Percentiles rank a stretch among this genome's conserved stretches.
phyloP scores from a whole-genome alignment of 1,284 basidiomycete species.

The Termitomyces sp. region DNA sequence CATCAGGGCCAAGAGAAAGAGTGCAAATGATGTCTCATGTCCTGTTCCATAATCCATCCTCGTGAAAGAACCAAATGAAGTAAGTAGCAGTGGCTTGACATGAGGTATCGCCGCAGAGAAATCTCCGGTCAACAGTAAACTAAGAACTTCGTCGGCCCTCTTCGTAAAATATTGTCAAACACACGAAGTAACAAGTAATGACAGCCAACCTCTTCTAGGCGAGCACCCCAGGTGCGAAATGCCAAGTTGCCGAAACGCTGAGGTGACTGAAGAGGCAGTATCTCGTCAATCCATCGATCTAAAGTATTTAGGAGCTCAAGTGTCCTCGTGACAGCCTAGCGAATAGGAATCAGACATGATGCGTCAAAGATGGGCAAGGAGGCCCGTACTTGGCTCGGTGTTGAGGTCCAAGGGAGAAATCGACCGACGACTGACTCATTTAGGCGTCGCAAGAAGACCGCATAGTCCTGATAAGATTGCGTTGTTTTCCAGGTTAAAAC shows the following conservation, averaged over 20 bases:
- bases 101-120: constrained; percentile 44
- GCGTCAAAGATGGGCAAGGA: constrained; percentile 9
- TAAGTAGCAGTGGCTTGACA: constrained; percentile 72
- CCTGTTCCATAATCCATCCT: constrained; percentile 97
- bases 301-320: constrained; percentile 66
- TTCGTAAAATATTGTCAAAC: constrained; percentile 27
- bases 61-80: constrained; percentile 86
- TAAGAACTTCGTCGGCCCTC: constrained; percentile 59
- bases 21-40: constrained; percentile 85
- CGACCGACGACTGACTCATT: constrained; percentile 71
- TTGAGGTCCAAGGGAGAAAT: constrained; percentile 35
- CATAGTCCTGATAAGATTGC: constrained; percentile 67
- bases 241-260: constrained; percentile 95
- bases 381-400: constrained; percentile 34
- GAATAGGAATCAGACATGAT: constrained; percentile 16
- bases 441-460: constrained; percentile 66
- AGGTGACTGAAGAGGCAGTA: constrained; percentile 73
- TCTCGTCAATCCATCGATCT: constrained; percentile 76
- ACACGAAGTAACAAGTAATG: constrained; percentile 17
- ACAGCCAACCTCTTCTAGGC: constrained; percentile 66
- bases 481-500: constrained; percentile 65
- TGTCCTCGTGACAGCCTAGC: constrained; percentile 44
- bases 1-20: constrained; percentile 70
- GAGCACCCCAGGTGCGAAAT: constrained; percentile 83
- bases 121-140: constrained; percentile 41